Conservation (phyloP, 1,284 basidiomycete genomes). For the Ganoderma sp. region DNA sequence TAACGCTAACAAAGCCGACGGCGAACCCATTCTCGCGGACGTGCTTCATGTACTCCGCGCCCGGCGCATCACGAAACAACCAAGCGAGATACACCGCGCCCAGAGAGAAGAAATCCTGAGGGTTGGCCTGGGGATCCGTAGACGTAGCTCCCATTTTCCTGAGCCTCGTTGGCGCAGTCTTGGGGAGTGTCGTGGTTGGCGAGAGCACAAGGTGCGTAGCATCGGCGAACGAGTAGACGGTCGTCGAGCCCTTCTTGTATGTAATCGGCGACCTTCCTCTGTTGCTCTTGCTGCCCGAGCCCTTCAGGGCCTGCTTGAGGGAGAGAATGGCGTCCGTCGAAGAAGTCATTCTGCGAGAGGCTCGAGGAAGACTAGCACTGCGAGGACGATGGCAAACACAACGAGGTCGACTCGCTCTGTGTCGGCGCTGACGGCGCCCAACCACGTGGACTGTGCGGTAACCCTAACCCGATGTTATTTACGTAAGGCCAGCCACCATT, state of each 20-base stretch:
- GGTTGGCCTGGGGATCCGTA: slow-evolving; percentile 45
- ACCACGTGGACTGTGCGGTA: no score
- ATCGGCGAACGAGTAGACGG: slow-evolving; percentile 35
- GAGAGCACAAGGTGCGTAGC: slow-evolving; percentile 75
- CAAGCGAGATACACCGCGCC: slow-evolving; percentile 85
- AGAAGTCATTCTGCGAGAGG: slow-evolving; percentile 28
- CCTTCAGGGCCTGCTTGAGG: slow-evolving; percentile 63
- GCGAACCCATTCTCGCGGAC: slow-evolving; percentile 75
- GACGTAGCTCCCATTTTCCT: slow-evolving; percentile 57
- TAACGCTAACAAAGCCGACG: slow-evolving; percentile 82
- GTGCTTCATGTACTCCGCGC: slow-evolving; percentile 88
- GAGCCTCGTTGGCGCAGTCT: slow-evolving; percentile 78
- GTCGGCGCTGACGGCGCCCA: no score
- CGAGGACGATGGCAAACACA: neutral
- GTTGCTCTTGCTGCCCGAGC: slow-evolving; percentile 28
- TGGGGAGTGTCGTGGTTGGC: slow-evolving; percentile 59
- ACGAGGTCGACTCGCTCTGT: neutral
- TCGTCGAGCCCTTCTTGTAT: slow-evolving; percentile 47
- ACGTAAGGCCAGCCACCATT: slow-evolving; percentile 28
- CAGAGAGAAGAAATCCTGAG: slow-evolving; percentile 75
- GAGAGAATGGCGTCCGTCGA: slow-evolving; percentile 56
- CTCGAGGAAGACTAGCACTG: neutral
- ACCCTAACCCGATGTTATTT: slow-evolving; percentile 19
- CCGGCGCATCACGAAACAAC: slow-evolving; percentile 71
- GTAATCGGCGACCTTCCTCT: slow-evolving; percentile 49